Percentiles rank a stretch among this genome's conserved stretches.
phyloP scores from a whole-genome alignment of 2,329 filamentous ascomycete genomes.

The Pseudocercospora cruenta region DNA sequence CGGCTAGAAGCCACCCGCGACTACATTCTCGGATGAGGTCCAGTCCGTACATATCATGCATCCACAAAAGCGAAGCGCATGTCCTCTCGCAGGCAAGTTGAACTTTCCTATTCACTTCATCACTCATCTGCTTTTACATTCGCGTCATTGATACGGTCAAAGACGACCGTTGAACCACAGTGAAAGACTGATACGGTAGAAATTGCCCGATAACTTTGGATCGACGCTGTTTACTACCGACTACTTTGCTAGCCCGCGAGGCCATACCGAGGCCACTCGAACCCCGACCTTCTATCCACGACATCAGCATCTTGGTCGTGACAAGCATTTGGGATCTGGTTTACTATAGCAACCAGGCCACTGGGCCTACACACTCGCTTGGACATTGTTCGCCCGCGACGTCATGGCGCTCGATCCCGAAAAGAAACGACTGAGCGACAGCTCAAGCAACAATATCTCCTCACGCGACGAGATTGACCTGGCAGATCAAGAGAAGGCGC shows the following conservation, averaged over 20 bases:
- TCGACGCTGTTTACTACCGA: not conserved
- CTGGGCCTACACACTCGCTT: conserved; percentile 14
- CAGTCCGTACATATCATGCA: conserved; percentile 4
- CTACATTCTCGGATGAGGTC: conserved; percentile 7
- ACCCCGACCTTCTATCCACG: not conserved
- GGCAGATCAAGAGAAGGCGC: conserved; percentile 37
- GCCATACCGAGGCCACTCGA: not conserved
- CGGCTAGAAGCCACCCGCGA: conserved; percentile 1
- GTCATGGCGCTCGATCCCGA: conserved; percentile 13
- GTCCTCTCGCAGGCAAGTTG: conserved; percentile 6
- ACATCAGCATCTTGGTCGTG: not conserved
- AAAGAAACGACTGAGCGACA: conserved; percentile 16
- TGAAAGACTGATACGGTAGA: not conserved
- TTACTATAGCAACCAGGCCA: conserved; percentile 3
- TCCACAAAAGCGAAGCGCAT: conserved; percentile 1
- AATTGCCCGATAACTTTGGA: not conserved
- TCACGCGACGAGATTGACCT: conserved; percentile 28
- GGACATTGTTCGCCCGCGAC: not conserved
- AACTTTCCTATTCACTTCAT: not conserved
- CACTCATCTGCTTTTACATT: not conserved
- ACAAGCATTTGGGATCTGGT: not conserved
- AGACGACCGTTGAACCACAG: conserved; percentile 1
- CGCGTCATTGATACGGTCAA: not conserved
- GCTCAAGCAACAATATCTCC: conserved; percentile 28
- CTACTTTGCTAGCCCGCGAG: not conserved